Evolutionary conservation across 1,284 basidiomycete genomes (phyloP), one percentile per base, ranked within the genome.

Genomic region (Ceratobasidium sp.): DNA sequence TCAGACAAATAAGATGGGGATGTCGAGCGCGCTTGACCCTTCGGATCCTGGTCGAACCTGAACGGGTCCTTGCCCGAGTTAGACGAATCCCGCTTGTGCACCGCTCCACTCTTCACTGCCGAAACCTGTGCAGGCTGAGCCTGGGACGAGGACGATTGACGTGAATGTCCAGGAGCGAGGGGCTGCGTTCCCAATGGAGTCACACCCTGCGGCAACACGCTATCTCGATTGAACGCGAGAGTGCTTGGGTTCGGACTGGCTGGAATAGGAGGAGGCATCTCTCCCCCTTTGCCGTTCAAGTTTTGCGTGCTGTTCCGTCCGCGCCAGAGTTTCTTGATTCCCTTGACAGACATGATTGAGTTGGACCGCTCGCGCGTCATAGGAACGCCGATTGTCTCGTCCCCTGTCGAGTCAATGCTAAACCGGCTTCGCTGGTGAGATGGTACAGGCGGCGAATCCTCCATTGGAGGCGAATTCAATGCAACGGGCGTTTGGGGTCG

Each of bases 31-130:
- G 30, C 35, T 9, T 67, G 55, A 44, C 69, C 46, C 5, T 44
- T 55, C 13, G 66, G 55, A 11, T 74, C 58, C 38, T 75, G 74
- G 44, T 76, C 75, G 47, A 75, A 76, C 47, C 73, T 69, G 72
- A 76, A 76, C n/a, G 75, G 75, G 49, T 76, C 75, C 52, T 59
- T 64, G 30, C 75, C 72, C 58, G 75, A 76, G 55, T 76, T 75
- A 38, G 64, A 67, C 35, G 49, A 54, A 30, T 67, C 63, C 32
- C 63, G 63, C 49, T 54, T 67, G 50, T 54, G 63, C 28, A 30
- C n/a, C 28, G 63, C 6, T 6, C 13, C n/a, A 23, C 49, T 54
- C 32, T 67, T 67, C 32, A 67, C 49, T 21, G 63, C 62, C 9
- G 62, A 44, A 18, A 64, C 46, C 44, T 64, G 62, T 6, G 62